A percentile compares a stretch with the other conserved stretches of the same genome.
phyloP scores from a whole-genome alignment of 2,329 filamentous ascomycete species.

The Stenocarpella maydis region DNA sequence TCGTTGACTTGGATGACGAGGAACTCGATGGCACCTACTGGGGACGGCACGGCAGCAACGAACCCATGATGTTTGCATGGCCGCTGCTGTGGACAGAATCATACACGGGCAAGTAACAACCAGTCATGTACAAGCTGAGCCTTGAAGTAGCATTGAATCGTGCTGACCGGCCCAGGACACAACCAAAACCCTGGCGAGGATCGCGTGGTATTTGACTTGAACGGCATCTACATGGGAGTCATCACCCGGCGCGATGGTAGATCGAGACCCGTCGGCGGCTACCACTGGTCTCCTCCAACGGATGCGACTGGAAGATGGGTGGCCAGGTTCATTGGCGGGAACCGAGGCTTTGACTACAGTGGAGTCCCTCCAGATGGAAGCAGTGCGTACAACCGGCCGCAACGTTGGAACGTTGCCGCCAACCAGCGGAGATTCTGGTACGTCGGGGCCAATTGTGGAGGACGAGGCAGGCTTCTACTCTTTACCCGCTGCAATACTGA shows the following conservation, averaged over 20 bases:
- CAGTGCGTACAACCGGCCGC: fast-evolving
- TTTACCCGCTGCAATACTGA: not conserved
- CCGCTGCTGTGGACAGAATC: not conserved
- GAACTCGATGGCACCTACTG: not conserved
- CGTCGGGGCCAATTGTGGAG: not conserved
- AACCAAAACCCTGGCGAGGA: not conserved
- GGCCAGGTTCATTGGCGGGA: not conserved
- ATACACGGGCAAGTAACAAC: not conserved
- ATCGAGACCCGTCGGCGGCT: not conserved
- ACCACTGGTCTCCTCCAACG: not conserved
- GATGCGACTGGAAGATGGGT: not conserved
- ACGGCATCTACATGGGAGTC: not conserved
- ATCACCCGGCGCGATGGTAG: not conserved
- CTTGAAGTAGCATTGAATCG: fast-evolving
- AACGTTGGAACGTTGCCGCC: not conserved
- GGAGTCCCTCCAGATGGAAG: not conserved
- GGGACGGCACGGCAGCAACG: not conserved
- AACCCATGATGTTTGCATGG: not conserved
- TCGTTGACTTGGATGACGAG: fast-evolving
- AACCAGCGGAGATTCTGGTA: not conserved
- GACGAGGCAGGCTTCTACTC: no score
- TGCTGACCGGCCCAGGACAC: not conserved
- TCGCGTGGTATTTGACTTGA: not conserved
- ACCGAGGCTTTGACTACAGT: not conserved
- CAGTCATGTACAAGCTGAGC: no score